These are phyloP conservation scores for Amylostereum areolatum DNA, from an alignment of 1,284 basidiomycete genomes.

Conservation along the genomic window DNA sequence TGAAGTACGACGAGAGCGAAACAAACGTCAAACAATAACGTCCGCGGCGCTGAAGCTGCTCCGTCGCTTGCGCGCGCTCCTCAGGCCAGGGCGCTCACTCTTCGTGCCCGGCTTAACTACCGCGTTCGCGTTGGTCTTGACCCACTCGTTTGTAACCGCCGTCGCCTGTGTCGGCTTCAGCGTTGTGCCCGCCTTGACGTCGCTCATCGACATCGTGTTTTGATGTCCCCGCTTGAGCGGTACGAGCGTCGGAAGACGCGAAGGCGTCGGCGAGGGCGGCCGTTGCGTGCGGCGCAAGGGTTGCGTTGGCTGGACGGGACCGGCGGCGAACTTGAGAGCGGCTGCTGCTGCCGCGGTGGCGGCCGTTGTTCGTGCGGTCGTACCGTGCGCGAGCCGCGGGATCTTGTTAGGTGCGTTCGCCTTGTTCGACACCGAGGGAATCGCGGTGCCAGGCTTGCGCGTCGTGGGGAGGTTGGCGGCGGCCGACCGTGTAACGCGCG, in stretches of 20 bases:
- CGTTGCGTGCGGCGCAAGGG: conserved; percentile 29
- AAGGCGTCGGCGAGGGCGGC: conserved; percentile 59
- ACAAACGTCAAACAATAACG: conserved; percentile 54
- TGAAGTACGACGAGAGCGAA: not conserved
- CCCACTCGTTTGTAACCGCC: conserved; percentile 56
- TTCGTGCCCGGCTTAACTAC: conserved; percentile 65
- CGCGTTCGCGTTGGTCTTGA: conserved; percentile 60
- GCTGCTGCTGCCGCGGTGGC: conserved; percentile 25
- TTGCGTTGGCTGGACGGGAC: conserved; percentile 22
- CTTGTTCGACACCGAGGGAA: conserved; percentile 20
- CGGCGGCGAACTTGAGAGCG: conserved; percentile 32
- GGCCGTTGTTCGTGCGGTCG: conserved; percentile 29
- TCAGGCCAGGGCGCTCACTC: conserved; percentile 61
- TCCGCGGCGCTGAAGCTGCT: conserved; percentile 82
- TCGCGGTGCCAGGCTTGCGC: conserved; percentile 36
- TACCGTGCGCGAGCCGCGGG: conserved; percentile 58
- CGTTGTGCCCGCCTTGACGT: conserved; percentile 36
- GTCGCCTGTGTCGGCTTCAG: conserved; percentile 28
- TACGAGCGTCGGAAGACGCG: conserved; percentile 64
- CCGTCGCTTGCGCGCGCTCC: conserved; percentile 63
- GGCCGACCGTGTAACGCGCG: conserved; percentile 65
- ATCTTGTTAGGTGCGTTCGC: conserved; percentile 59
- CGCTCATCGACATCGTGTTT: conserved; percentile 42
- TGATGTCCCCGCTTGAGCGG: conserved; percentile 45
- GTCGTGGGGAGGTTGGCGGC: conserved; percentile 41